Evolutionary conservation across 164 flowering plant genomes (phyloP).

Genomic region (Magnolia sinica): DNA sequence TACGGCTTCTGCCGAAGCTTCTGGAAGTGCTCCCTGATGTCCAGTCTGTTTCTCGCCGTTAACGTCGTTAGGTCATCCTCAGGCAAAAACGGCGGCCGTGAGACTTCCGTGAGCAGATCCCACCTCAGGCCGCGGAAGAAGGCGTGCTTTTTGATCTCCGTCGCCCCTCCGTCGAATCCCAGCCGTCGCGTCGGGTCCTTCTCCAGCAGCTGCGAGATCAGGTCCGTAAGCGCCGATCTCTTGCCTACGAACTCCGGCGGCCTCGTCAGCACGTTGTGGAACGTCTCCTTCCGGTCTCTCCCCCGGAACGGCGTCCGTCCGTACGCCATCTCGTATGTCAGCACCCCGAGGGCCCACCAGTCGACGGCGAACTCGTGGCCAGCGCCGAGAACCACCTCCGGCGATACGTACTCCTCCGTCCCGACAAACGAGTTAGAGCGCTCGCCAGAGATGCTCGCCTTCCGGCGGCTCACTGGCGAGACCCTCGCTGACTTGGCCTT

Average conservation of each 20-base stretch:
- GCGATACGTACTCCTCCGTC: slow-evolving; percentile 90
- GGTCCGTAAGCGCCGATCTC: slow-evolving; percentile 51
- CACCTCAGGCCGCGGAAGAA: slow-evolving; percentile 73
- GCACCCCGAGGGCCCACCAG: slow-evolving; percentile 93
- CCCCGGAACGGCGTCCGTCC: slow-evolving; percentile 90
- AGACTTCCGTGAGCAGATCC: slow-evolving; percentile 67
- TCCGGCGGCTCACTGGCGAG: slow-evolving; percentile 57
- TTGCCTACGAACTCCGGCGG: slow-evolving; percentile 59
- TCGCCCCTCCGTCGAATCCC: slow-evolving; percentile 61
- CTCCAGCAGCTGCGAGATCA: slow-evolving; percentile 60
- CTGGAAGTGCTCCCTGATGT: slow-evolving; percentile 47
- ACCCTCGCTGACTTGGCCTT: slow-evolving; percentile 76
- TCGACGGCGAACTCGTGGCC: slow-evolving; percentile 95
- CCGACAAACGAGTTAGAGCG: slow-evolving; percentile 50
- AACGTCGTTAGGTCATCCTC: slow-evolving; percentile 2
- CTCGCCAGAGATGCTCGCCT: slow-evolving; percentile 25
- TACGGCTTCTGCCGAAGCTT: slow-evolving; percentile 28
- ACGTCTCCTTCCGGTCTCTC: slow-evolving; percentile 71
- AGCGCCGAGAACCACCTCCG: slow-evolving; percentile 78
- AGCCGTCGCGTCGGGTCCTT: slow-evolving; percentile 68
- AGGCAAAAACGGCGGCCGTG: slow-evolving; percentile 82
- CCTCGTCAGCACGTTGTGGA: slow-evolving; percentile 45
- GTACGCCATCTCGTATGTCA: slow-evolving; percentile 83
- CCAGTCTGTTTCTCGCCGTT: slow-evolving; percentile 22
- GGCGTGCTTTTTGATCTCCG: slow-evolving; percentile 65